These are phyloP conservation scores for Theobroma grandiflorum DNA, from an alignment of 441 rosid genomes.

Conservation along the genomic window DNA sequence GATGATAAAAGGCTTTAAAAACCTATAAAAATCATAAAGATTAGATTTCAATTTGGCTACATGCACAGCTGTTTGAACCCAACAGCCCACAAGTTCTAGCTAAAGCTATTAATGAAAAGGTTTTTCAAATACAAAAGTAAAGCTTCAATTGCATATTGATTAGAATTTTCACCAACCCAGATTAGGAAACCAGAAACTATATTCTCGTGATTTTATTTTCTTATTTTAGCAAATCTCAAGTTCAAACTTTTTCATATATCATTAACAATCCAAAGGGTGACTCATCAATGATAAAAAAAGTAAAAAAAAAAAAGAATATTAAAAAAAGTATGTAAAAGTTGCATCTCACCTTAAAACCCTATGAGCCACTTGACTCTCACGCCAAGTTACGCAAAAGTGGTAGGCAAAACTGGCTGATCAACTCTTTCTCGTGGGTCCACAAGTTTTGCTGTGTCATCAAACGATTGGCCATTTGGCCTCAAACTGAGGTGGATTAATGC, in stretches of 20 bases:
- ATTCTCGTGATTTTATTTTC: background rate
- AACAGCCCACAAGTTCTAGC: constrained; percentile 5
- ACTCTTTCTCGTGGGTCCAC: background rate
- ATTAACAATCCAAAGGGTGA: background rate
- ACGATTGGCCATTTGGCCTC: background rate
- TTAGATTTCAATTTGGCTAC: background rate
- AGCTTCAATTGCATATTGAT: background rate
- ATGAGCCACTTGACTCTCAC: background rate
- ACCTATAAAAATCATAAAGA: background rate
- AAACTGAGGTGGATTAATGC: background rate
- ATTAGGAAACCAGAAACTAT: background rate
- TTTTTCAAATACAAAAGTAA: background rate
- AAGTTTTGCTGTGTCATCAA: background rate
- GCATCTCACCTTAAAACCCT: background rate
- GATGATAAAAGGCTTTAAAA: background rate
- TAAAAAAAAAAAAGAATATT: no score
- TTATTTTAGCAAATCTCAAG: background rate
- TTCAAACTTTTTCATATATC: background rate
- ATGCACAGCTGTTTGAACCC: background rate
- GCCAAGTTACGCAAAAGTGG: background rate
- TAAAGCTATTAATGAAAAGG: background rate
- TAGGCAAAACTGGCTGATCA: background rate
- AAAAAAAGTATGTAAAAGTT: background rate
- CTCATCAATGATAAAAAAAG: background rate
- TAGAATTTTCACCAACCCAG: background rate